phyloP scores from a whole-genome alignment of 106 monocot genomes.

The Platanthera guangdongensis region DNA sequence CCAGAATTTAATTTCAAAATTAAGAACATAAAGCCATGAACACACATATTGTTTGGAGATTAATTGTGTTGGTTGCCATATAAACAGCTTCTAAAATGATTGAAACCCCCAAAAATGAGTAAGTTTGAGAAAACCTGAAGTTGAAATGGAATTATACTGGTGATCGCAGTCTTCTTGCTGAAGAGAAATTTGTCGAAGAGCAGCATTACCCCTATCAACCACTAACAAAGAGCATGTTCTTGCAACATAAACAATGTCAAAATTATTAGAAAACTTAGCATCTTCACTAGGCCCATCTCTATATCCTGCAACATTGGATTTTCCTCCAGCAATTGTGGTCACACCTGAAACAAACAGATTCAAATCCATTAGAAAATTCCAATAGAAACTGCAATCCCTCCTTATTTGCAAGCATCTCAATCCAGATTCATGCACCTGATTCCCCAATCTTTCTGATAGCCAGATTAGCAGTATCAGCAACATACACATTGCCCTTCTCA shows the following conservation, averaged over 20 bases:
- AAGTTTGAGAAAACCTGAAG: constrained; percentile 45
- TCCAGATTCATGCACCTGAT: constrained; percentile 38
- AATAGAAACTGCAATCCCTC: background rate
- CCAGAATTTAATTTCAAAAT: no score
- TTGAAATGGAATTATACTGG: constrained; percentile 51
- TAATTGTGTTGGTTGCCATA: no score
- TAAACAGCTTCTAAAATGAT: no score
- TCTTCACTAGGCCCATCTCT: constrained; percentile 98
- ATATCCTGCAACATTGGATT: constrained; percentile 81
- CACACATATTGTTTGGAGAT: no score
- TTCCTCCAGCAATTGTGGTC: constrained; percentile 92
- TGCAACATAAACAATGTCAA: constrained; percentile 74
- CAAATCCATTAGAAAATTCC: background rate
- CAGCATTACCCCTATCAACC: constrained; percentile 95
- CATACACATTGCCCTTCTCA: constrained; percentile 90
- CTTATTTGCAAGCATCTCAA: background rate
- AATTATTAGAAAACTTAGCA: constrained; percentile 90
- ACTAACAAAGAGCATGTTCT: constrained; percentile 86
- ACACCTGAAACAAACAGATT: constrained; percentile 47
- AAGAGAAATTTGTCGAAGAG: constrained; percentile 84
- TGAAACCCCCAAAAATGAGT: no score
- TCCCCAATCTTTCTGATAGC: constrained; percentile 92
- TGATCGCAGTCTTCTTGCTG: constrained; percentile 84
- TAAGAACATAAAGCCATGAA: no score
- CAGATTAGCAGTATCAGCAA: constrained; percentile 82